phyloP scores from a whole-genome alignment of 1,284 basidiomycete genomes.

The Rugosomyces carneus region DNA sequence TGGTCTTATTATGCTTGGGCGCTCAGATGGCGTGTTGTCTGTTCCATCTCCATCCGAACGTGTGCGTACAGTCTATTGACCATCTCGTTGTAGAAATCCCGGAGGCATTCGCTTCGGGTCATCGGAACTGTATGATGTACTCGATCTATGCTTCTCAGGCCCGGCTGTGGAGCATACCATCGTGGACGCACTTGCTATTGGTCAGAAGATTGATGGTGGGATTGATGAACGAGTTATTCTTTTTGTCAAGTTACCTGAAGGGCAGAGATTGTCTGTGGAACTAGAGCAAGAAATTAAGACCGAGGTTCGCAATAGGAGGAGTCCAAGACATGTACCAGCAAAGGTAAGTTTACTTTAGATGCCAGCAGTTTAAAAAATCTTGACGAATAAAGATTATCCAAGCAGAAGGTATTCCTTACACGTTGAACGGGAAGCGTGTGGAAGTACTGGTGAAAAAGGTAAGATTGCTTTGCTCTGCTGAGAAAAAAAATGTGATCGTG shows the following conservation, averaged over 20 bases:
- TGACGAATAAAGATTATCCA: constrained; percentile 53
- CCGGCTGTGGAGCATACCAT: constrained; percentile 41
- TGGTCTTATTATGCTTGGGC: constrained; percentile 79
- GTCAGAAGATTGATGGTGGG: constrained; percentile 64
- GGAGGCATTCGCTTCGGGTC: constrained; percentile 84
- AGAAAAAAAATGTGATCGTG: constrained; percentile 16
- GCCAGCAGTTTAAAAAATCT: not conserved
- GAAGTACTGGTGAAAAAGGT: constrained; percentile 83
- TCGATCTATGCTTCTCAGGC: constrained; percentile 57
- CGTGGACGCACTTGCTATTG: constrained; percentile 71
- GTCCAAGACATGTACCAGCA: constrained; percentile 70
- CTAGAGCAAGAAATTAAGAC: constrained; percentile 55
- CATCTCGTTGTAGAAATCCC: constrained; percentile 53
- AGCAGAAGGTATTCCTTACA: constrained; percentile 75
- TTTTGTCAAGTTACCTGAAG: constrained; percentile 68
- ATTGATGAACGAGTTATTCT: constrained; percentile 80
- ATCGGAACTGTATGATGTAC: constrained; percentile 80
- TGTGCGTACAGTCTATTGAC: constrained; percentile 14
- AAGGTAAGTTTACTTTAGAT: constrained; percentile 28
- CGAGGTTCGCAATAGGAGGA: constrained; percentile 61
- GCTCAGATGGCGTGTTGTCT: constrained; percentile 77
- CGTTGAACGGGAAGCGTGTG: constrained; percentile 81
- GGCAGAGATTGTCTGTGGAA: constrained; percentile 42
- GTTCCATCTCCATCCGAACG: constrained; percentile 17
- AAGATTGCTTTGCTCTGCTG: constrained; percentile 13